A percentile compares a stretch with the other conserved stretches of the same genome.
These are phyloP conservation scores for Dactylellina drechsleri DNA, from an alignment of 2,329 filamentous ascomycete genomes.

Conservation along the genomic window DNA sequence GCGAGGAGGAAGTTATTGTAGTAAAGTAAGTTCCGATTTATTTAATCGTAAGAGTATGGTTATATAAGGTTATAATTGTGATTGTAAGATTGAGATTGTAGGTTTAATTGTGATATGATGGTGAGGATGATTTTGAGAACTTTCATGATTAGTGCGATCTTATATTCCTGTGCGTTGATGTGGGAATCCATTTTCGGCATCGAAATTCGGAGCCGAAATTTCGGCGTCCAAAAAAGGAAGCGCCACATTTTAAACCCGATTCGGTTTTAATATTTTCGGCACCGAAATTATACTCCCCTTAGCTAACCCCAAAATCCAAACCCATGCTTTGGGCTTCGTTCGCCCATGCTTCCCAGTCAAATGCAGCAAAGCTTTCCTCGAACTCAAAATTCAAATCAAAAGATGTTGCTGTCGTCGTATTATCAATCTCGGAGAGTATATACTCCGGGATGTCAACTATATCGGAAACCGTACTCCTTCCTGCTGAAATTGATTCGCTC, in stretches of 20 bases:
- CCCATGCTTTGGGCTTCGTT: slow-evolving; percentile 1
- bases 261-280: slow-evolving; percentile 6
- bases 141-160: background rate
- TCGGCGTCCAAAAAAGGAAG: background rate
- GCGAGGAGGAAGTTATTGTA: no score
- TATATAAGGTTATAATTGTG: no score
- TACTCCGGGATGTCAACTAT: background rate
- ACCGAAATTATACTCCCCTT: background rate
- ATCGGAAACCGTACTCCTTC: background rate
- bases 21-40: no score
- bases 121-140: background rate
- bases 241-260: background rate
- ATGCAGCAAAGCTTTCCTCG: slow-evolving; percentile 6
- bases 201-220: slow-evolving; percentile 19
- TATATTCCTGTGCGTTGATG: background rate
- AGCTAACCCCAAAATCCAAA: slow-evolving; percentile 1
- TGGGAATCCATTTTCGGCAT: background rate
- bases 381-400: slow-evolving; percentile 1
- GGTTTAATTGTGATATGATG: background rate
- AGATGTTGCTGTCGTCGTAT: background rate
- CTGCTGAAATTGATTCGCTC: background rate
- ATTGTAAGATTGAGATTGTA: no score
- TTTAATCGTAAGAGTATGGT: no score
- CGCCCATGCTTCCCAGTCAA: slow-evolving; percentile 15
- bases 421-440: background rate